These are phyloP conservation scores for Quercus wislizeni DNA, from an alignment of 306 rosid genomes.

Conservation along the genomic window DNA sequence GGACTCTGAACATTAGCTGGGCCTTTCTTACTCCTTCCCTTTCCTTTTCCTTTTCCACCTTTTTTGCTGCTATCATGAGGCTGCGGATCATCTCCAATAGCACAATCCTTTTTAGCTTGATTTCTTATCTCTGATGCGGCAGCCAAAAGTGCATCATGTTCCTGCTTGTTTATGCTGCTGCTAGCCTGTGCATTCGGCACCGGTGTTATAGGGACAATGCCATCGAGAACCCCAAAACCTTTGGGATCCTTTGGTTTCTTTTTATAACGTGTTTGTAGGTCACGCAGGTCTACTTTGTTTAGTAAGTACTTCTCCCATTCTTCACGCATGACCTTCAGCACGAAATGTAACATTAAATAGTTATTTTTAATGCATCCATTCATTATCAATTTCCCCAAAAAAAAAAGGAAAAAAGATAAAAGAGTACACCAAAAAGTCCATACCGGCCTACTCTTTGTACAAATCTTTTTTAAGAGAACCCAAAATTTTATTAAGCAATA, in stretches of 20 bases:
- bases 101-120: conserved; percentile 40
- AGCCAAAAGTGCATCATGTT: conserved; percentile 72
- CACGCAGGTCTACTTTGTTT: conserved; percentile 81
- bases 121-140: conserved; percentile 77
- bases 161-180: conserved; percentile 71
- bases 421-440: conserved; percentile 5
- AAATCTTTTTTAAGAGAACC: not conserved
- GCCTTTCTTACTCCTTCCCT: conserved; percentile 47
- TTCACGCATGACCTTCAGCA: conserved; percentile 66
- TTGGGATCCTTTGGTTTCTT: conserved; percentile 84
- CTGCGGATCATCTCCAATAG: conserved; percentile 42
- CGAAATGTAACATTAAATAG: conserved; percentile 3
- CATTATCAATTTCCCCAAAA: conserved; percentile 5
- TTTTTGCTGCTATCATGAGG: conserved; percentile 31
- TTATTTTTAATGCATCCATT: conserved; percentile 17
- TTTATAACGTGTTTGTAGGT: conserved; percentile 54
- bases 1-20: conserved; percentile 28
- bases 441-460: not conserved
- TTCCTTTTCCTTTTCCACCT: conserved; percentile 55
- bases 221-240: conserved; percentile 97
- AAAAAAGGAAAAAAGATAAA: not conserved
- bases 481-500: not conserved
- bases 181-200: conserved; percentile 62
- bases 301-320: conserved; percentile 96
- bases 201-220: conserved; percentile 65